A percentile compares a stretch with the other conserved stretches of the same genome.
phyloP scores from a whole-genome alignment of 202 grass and related monocot species.

The Schoenoplectus triqueter region DNA sequence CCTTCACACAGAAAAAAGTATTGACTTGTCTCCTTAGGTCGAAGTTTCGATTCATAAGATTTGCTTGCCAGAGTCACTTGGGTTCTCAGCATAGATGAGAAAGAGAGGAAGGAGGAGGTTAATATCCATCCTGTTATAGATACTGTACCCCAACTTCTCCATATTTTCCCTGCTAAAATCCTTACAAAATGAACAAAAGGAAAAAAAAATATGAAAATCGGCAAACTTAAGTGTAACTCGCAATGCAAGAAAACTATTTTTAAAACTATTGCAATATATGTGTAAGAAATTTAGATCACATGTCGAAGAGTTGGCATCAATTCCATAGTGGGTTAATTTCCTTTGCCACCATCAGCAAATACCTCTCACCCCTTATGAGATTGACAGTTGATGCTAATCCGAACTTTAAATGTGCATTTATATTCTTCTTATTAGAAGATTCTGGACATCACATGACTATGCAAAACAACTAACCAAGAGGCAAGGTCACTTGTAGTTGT shows the following conservation, averaged over 20 bases:
- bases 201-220: background rate
- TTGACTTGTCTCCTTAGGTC: conserved; percentile 59
- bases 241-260: background rate
- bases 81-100: conserved; percentile 86
- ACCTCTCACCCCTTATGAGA: too few species aligned
- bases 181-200: conserved; percentile 28
- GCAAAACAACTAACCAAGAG: background rate
- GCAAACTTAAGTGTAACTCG: background rate
- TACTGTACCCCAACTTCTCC: conserved; percentile 70
- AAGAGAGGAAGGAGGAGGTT: conserved; percentile 67
- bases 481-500: background rate
- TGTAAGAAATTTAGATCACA: background rate
- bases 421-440: background rate
- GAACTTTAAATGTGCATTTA: conserved; percentile 4
- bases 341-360: background rate
- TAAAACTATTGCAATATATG: background rate
- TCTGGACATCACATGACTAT: background rate
- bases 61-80: conserved; percentile 82
- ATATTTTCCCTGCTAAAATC: conserved; percentile 83
- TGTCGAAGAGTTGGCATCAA: too few species aligned
- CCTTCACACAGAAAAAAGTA: background rate
- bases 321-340: background rate
- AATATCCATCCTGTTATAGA: conserved; percentile 60
- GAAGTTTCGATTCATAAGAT: conserved; percentile 79
- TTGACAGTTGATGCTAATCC: background rate